Conservation (phyloP, 352 stramenopile species). For the Globisporangium irregulare region DNA sequence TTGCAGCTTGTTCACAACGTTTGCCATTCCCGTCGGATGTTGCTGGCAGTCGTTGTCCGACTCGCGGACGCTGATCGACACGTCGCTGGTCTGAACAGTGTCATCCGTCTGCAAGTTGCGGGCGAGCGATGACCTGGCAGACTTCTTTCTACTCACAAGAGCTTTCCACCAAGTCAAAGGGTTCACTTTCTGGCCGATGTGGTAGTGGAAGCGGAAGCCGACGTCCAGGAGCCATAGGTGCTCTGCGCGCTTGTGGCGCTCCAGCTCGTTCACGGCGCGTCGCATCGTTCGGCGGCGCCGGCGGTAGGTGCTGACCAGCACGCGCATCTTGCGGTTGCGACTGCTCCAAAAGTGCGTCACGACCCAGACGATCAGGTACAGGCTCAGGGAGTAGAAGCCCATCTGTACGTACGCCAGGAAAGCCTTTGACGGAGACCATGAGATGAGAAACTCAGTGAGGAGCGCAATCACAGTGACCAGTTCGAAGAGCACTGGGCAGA, state of each 20-base stretch:
- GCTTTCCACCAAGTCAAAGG: slow-evolving; percentile 19
- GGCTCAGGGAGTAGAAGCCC: slow-evolving; percentile 57
- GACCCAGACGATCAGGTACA: slow-evolving; percentile 70
- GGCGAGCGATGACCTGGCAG: slow-evolving; percentile 10
- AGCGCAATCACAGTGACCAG: slow-evolving; percentile 48
- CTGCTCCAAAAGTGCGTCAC: slow-evolving; percentile 78
- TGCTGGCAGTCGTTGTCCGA: slow-evolving; percentile 10
- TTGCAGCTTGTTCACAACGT: slow-evolving; percentile 24
- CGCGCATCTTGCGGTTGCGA: slow-evolving; percentile 72
- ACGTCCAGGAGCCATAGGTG: slow-evolving; percentile 74
- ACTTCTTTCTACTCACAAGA: slow-evolving; percentile 2
- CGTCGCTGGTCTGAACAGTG: slow-evolving; percentile 20
- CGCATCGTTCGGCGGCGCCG: slow-evolving; percentile 50
- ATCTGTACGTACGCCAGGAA: slow-evolving; percentile 73
- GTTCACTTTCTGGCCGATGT: slow-evolving; percentile 48
- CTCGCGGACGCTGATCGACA: slow-evolving; percentile 27
- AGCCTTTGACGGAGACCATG: slow-evolving; percentile 54
- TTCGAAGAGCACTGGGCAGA: slow-evolving; percentile 75
- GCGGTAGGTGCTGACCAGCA: slow-evolving; percentile 75
- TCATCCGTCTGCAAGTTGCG: slow-evolving; percentile 11
- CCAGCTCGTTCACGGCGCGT: slow-evolving; percentile 44
- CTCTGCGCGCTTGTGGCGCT: slow-evolving; percentile 62
- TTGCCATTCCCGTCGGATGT: slow-evolving; percentile 1
- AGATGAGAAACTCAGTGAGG: slow-evolving; percentile 43
- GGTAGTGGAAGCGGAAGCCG: slow-evolving; percentile 69